Evolutionary conservation across 257 asterid species (phyloP).

Genomic region (Salvia splendens): DNA sequence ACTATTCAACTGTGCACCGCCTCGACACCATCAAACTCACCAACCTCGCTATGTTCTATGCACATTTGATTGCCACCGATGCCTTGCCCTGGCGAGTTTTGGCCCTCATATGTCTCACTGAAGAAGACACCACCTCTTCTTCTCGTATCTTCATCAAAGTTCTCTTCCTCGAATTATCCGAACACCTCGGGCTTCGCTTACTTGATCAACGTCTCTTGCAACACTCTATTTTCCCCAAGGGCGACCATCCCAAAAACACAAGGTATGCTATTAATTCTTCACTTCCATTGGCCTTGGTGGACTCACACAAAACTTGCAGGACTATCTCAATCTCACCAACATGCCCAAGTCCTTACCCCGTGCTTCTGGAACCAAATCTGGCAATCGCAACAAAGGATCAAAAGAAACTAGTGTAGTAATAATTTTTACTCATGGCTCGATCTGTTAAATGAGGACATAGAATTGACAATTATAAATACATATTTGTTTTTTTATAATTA

Average conservation of each 20-base stretch:
- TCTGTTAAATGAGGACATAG: too few relatives aligned
- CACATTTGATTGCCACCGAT: constrained; percentile 82
- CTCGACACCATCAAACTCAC: constrained; percentile 86
- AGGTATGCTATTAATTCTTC: constrained; percentile 85
- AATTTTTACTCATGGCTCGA: too few relatives aligned
- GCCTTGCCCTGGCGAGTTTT: constrained; percentile 87
- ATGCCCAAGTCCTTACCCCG: constrained; percentile 46
- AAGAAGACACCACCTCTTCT: constrained; percentile 94
- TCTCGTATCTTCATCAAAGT: constrained; percentile 93
- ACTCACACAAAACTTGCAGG: constrained; percentile 73
- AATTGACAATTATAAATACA: too few relatives aligned
- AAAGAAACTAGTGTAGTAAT: too few relatives aligned
- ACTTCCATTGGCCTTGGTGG: constrained; percentile 93
- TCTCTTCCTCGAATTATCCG: constrained; percentile 87
- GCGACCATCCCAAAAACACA: constrained; percentile 67
- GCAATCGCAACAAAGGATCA: too few relatives aligned
- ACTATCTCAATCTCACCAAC: constrained; percentile 63
- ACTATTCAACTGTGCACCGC: constrained; percentile 89
- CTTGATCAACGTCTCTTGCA: constrained; percentile 87
- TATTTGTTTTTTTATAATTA: too few relatives aligned
- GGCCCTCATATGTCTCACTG: constrained; percentile 82
- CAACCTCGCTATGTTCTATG: constrained; percentile 89
- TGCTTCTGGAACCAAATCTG: too few relatives aligned
- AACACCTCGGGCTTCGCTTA: constrained; percentile 81
- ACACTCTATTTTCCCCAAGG: constrained; percentile 82